Base-by-base conservation (phyloP, 306 rosid genomes). In the Fragaria nilgerrensis region DNA sequence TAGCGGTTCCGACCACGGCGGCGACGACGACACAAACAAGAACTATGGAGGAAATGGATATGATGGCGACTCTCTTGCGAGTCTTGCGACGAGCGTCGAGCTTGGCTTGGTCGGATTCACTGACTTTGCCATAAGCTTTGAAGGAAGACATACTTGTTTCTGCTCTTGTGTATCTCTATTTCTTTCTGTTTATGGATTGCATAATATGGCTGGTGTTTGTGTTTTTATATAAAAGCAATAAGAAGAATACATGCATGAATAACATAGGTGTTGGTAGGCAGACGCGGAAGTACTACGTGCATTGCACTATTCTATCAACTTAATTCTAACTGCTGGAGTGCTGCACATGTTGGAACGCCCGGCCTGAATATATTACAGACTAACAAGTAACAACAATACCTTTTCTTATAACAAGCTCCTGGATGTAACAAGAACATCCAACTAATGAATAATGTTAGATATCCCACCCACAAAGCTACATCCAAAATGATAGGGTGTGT, bases 51-150 rank as follows among this genome's bases (percentile, higher is more conserved):
- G 89, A 88, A 43, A 88, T 17, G 61, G 76, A 29, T 68, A 92
- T 88, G 80, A 88, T 84, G 78, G 77, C 70, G 32, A 90, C 73
- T 84, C 93, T 74, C 85, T 68, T 90, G 23, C 88, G 53, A 20
- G 87, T 88, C 72, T 86, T 82, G 48, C 87, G 68, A 13, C 68
- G 80, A 44, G 90, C 82, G 0, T 87, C 89, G 19, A 90, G 77
- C 85, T 29, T 72, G 62, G 81, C 79, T 59, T 84, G 96, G n/a
- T 82, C 88, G 17, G 58, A 43, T 78, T 90, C 96, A 70, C 86
- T 78, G 12, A 90, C 75, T 83, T 87, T 92, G 44, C 86, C 86
- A 10, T 90, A 88, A 70, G 85, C 49, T 83, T 78, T 82, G 44
- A 82, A 73, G 63, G 76, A 34, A 77, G 86, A 80, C 93, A 85